Evolutionary conservation across 2,329 filamentous ascomycete genomes (phyloP), one percentile per base, ranked within the genome.

Genomic region (Nannizziopsis barbatae): DNA sequence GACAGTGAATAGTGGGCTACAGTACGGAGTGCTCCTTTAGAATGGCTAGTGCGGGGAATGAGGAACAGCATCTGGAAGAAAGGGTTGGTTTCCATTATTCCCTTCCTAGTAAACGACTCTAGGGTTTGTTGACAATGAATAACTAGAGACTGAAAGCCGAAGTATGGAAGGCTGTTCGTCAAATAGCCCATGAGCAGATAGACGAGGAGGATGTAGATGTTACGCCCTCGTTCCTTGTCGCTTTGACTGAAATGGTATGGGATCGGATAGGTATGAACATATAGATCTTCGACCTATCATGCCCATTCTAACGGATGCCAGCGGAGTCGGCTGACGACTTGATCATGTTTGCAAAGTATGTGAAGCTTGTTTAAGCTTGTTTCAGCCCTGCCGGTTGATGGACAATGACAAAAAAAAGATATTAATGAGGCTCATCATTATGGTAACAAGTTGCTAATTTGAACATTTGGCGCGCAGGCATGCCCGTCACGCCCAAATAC

Each of bases 161-260:
- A 11, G 77, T 94, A 18, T 94, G 87, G 87, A 83, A 83, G 60
- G 78, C 81, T 18, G 78, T 94, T 51, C 86, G 86, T 56, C 84
- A 87, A 62, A 90, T 93, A 52, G 85, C 95, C 54, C 90, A 96
- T 63, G 81, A 90, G 55, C 84, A 94, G 62, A 83, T 81, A 14
- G 70, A 87, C 27, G 73, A 76, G 49, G 72, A 81, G 22, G 80
- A 85, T 61, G 76, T 86, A 54, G 95, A 94, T 65, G 86, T 89
- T 5, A 95, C 90, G 20, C 86, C 86, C 1, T 87, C 94, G 60
- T 95, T 93, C 65, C 93, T 93, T 56, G 87, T 83, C 7, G 79
- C 84, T 0, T 65, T 93, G 60, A 92, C 86, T 0, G 88, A 95
- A 65, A 77, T 94, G 65, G 83, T 90, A 6, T 95, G 86, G 80